A percentile compares a stretch with the other conserved stretches of the same genome.
These are phyloP conservation scores for Paraphoma sp. DNA, from an alignment of 2,329 filamentous ascomycete genomes.

Conservation along the genomic window DNA sequence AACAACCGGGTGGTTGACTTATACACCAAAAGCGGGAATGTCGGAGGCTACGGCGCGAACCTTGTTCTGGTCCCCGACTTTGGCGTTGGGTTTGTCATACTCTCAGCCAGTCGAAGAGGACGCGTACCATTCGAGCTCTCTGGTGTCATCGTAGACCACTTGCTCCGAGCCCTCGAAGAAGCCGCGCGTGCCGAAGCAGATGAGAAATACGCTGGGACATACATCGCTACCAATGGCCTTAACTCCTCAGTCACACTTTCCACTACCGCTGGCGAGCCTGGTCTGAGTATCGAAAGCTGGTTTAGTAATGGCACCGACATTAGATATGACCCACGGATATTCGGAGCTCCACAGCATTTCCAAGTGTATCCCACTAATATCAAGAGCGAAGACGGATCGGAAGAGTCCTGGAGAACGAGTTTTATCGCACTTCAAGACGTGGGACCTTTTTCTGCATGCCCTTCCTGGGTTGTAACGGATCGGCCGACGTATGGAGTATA, in stretches of 20 bases:
- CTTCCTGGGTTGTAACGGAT: slow-evolving; percentile 14
- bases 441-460: slow-evolving; percentile 15
- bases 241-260: slow-evolving; percentile 38
- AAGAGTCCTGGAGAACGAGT: slow-evolving; percentile 12
- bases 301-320: slow-evolving; percentile 43
- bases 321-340: background rate
- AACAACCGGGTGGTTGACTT: slow-evolving; percentile 35
- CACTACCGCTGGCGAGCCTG: slow-evolving; percentile 25
- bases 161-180: slow-evolving; percentile 30
- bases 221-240: slow-evolving; percentile 19
- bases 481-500: slow-evolving; percentile 13
- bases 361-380: slow-evolving; percentile 19
- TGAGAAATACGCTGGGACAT: slow-evolving; percentile 31
- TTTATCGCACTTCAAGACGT: slow-evolving; percentile 1
- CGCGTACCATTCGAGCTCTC: slow-evolving; percentile 4
- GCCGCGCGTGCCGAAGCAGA: slow-evolving; percentile 35
- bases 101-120: slow-evolving; percentile 35
- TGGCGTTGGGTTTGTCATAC: slow-evolving; percentile 51
- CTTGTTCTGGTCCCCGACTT: slow-evolving; percentile 54
- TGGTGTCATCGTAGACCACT: slow-evolving; percentile 12
- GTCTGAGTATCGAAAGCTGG: slow-evolving; percentile 38
- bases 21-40: slow-evolving; percentile 53
- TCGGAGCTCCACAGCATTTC: background rate
- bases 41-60: slow-evolving; percentile 48
- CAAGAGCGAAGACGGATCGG: slow-evolving; percentile 2